Conservation (phyloP, 1,284 basidiomycete species). For the Pseudozyma hubeiensis region DNA sequence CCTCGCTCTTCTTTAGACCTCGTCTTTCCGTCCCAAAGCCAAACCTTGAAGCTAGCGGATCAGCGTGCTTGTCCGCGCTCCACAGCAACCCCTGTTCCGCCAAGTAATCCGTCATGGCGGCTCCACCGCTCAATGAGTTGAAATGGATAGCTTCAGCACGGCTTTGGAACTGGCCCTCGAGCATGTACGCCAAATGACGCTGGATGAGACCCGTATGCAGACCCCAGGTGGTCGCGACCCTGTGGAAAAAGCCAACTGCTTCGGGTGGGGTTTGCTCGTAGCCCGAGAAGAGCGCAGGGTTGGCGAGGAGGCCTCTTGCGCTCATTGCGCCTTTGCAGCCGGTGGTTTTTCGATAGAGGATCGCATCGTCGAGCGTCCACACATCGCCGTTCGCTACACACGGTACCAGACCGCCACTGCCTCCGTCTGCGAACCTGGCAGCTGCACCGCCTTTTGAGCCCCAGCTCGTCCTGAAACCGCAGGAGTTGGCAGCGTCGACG, state of each 20-base stretch:
- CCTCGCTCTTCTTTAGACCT: not conserved
- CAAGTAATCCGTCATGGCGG: conserved; percentile 72
- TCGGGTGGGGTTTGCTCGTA: conserved; percentile 72
- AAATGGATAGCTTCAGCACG: conserved; percentile 72
- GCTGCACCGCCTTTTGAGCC: conserved; percentile 47
- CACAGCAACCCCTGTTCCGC: conserved; percentile 64
- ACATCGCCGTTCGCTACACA: conserved; percentile 75
- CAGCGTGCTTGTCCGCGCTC: conserved; percentile 8
- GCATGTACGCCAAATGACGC: conserved; percentile 74
- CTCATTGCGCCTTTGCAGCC: conserved; percentile 74
- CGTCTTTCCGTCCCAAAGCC: conserved; percentile 10
- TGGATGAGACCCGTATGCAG: conserved; percentile 73
- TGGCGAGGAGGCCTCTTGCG: conserved; percentile 74
- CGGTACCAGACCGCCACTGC: conserved; percentile 71
- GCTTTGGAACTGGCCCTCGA: conserved; percentile 71
- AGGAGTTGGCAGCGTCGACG: conserved; percentile 70
- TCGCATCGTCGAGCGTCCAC: conserved; percentile 72
- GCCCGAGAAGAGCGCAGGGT: conserved; percentile 74
- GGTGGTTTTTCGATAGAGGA: conserved; percentile 70
- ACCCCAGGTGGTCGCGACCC: conserved; percentile 71
- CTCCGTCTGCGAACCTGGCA: conserved; percentile 47
- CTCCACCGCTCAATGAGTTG: conserved; percentile 71
- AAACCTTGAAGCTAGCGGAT: conserved; percentile 31
- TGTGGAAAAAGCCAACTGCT: conserved; percentile 72
- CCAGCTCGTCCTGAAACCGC: conserved; percentile 50